Conservation (phyloP, 768 basidiomycete species). For the Arthromyces matolae region DNA sequence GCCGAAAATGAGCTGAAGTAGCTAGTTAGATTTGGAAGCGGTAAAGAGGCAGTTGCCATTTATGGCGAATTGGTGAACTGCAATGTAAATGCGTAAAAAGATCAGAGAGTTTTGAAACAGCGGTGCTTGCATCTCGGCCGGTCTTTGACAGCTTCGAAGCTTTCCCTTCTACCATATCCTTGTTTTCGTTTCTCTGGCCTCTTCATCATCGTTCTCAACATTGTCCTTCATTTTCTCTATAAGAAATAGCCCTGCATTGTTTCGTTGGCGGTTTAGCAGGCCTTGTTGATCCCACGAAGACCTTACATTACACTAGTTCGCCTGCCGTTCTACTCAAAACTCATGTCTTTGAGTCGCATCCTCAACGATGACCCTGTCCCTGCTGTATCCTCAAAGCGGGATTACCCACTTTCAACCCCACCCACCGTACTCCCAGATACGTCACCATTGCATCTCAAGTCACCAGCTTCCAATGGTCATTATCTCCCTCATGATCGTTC, state of each 20-base stretch:
- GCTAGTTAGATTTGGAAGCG: conserved; percentile 7
- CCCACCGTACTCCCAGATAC: conserved; percentile 18
- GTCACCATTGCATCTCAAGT: conserved; percentile 12
- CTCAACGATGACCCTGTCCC: conserved; percentile 70
- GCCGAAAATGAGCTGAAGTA: not conserved
- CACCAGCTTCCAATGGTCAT: conserved; percentile 19
- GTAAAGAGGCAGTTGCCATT: conserved; percentile 19
- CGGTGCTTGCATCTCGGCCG: conserved; percentile 21
- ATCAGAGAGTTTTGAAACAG: conserved; percentile 30
- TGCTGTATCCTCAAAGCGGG: conserved; percentile 29
- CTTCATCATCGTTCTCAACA: conserved; percentile 17
- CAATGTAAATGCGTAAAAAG: conserved; percentile 31
- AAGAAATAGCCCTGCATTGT: conserved; percentile 9
- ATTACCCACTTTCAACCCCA: conserved; percentile 28
- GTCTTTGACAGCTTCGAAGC: conserved; percentile 21
- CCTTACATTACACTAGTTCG: too few relatives aligned
- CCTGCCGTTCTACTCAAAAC: conserved; percentile 4
- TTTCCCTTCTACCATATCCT: conserved; percentile 17
- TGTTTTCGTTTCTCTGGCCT: conserved; percentile 9
- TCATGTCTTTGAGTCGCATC: conserved; percentile 77
- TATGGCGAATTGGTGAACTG: conserved; percentile 26
- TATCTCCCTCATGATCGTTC: conserved; percentile 6
- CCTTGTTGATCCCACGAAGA: conserved; percentile 38
- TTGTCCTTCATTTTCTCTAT: too few relatives aligned
- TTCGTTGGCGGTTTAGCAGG: conserved; percentile 5